Evolutionary conservation across 257 asterid species (phyloP).

Genomic region (Rehmannia glutinosa): DNA sequence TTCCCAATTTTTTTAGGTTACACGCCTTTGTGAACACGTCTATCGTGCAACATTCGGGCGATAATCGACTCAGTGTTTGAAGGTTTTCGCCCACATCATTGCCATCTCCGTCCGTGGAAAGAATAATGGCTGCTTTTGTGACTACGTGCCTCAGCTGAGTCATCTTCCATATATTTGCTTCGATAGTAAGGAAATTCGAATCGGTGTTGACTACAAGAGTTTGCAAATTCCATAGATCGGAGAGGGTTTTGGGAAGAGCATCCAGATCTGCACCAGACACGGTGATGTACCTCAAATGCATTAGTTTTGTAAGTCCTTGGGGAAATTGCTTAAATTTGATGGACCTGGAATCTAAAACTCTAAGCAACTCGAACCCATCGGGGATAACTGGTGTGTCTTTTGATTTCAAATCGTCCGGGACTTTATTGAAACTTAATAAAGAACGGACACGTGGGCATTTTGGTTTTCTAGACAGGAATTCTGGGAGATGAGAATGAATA

Average conservation of each 20-base stretch:
- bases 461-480: slow-evolving; percentile 17
- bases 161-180: neutral
- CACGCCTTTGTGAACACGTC: neutral
- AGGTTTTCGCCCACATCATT: neutral
- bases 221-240: slow-evolving; percentile 27
- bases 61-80: neutral
- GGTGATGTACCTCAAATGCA: slow-evolving; percentile 28
- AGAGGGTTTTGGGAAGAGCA: slow-evolving; percentile 16
- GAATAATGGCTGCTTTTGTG: neutral
- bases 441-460: slow-evolving; percentile 35
- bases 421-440: slow-evolving; percentile 33
- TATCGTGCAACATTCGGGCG: slow-evolving; percentile 13
- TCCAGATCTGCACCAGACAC: slow-evolving; percentile 21
- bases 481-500: slow-evolving; percentile 33
- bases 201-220: slow-evolving; percentile 6
- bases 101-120: neutral
- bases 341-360: slow-evolving; percentile 21
- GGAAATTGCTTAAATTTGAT: slow-evolving; percentile 23
- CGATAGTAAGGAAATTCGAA: neutral
- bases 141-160: slow-evolving; percentile 9
- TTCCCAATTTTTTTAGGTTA: neutral
- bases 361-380: slow-evolving; percentile 32
- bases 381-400: slow-evolving; percentile 25
- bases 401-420: slow-evolving; percentile 8
- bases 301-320: slow-evolving; percentile 8